Evolutionary conservation across 2,329 filamentous ascomycete genomes (phyloP), one percentile per base, ranked within the genome.

Genomic region (Claviceps monticola): DNA sequence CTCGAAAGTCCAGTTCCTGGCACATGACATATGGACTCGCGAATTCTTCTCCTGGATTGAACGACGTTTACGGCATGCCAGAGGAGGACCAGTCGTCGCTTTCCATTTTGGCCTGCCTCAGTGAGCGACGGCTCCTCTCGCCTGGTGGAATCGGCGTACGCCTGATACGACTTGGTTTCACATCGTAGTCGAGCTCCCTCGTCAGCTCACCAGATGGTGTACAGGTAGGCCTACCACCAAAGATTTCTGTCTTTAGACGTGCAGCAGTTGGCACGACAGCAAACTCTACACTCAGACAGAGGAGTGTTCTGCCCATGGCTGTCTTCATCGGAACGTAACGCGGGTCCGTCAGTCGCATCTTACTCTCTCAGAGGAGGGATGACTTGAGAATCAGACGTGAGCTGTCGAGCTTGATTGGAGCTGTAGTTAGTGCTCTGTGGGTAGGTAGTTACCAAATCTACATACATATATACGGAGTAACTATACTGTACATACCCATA

Each of bases 51-150:
- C 74, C 74, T 0, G 72, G 73, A 0, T 62, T 65, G 0, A 75
- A 74, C 58, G 60, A 68, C 48, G 75, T 73, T 48, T 55, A 60
- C 1, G 63, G 62, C 1, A 54, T 62, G 0, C 53, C 57, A 0
- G 65, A 70, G 2, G 68, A 72, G 50, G 71, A 77, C 55, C 66
- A 73, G 37, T 74, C 74, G 0, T 73, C 74, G 0, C 65, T 77
- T 0, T 77, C 77, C 57, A 75, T 77, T 48, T 63, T 78, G 2
- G 74, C 74, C 1, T 78, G 74, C 38, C 75, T 78, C 34, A 75
- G 70, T 1, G 74, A 75, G 67, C 64, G 73, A 0, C 65, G 72
- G 1, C 63, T 75, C 0, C 65, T 77, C 0, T 77, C 77, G 51
- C 71, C 73, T 0, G 62, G 67, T 5, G 67, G 66, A 19, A 70